These are phyloP conservation scores for Tranzscheliella williamsii DNA, from an alignment of 1,284 basidiomycete species.

Conservation along the genomic window DNA sequence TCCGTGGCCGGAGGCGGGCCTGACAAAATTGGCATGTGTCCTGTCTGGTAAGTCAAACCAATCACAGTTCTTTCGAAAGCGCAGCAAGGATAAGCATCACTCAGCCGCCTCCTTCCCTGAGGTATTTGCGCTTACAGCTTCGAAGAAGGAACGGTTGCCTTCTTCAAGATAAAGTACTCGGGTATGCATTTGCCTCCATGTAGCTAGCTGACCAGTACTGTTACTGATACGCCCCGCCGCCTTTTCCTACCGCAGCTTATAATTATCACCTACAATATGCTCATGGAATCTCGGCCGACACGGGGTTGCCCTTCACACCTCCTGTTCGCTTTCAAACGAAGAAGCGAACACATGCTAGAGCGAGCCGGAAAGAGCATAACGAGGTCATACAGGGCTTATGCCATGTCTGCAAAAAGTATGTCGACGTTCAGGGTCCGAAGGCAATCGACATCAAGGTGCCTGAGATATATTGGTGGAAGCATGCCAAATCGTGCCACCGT, in stretches of 20 bases:
- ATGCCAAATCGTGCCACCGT: slow-evolving; percentile 29
- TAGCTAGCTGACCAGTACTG: no score
- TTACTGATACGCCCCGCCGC: not conserved
- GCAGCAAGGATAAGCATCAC: no score
- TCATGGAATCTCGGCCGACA: slow-evolving; percentile 37
- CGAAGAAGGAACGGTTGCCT: slow-evolving; percentile 24
- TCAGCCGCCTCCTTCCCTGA: no score
- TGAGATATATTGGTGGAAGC: slow-evolving; percentile 47
- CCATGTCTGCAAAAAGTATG: slow-evolving; percentile 25
- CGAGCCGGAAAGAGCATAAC: slow-evolving; percentile 8
- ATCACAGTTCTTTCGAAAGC: no score
- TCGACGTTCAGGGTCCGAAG: slow-evolving; percentile 32
- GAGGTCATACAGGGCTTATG: slow-evolving; percentile 25
- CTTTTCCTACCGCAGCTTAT: slow-evolving; percentile 23
- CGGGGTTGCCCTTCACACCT: slow-evolving; percentile 34
- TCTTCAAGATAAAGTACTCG: slow-evolving; percentile 43
- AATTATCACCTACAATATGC: slow-evolving; percentile 47
- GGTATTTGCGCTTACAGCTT: slow-evolving; percentile 7
- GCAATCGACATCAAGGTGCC: slow-evolving; percentile 28
- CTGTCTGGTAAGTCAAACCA: slow-evolving; percentile 29
- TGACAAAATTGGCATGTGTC: slow-evolving; percentile 43
- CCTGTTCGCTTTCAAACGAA: slow-evolving; percentile 22
- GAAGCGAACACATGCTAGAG: slow-evolving; percentile 3
- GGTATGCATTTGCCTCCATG: no score
- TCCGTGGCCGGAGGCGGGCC: slow-evolving; percentile 23